These are phyloP conservation scores for Cercophora samala DNA, from an alignment of 495 filamentous ascomycete genomes.

Conservation along the genomic window DNA sequence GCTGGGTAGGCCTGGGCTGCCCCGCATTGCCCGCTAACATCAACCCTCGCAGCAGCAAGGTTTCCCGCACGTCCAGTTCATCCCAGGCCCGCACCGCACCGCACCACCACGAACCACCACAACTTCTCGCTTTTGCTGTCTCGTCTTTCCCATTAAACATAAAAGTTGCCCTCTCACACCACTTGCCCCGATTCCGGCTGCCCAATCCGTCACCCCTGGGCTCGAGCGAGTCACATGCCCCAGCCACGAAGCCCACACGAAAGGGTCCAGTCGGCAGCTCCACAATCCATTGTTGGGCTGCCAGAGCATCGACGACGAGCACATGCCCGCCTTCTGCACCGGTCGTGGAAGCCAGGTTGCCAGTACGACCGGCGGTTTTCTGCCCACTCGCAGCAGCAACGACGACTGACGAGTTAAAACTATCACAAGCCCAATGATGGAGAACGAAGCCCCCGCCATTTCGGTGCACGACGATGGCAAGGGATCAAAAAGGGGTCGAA, in stretches of 20 bases:
- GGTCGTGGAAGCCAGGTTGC: constrained; percentile 6
- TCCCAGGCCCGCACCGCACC: neutral
- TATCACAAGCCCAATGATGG: constrained; percentile 39
- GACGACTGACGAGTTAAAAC: constrained; percentile 14
- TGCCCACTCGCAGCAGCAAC: neutral
- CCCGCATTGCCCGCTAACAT: constrained; percentile 14
- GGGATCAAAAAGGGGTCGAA: constrained; percentile 39
- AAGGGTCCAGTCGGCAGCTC: constrained; percentile 21
- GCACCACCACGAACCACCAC: neutral
- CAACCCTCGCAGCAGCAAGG: constrained; percentile 1
- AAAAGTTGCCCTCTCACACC: neutral
- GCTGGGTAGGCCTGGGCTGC: constrained; percentile 8
- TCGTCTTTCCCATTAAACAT: constrained; percentile 1
- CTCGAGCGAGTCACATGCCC: constrained; percentile 20
- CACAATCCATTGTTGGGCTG: constrained; percentile 23
- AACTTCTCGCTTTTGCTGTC: constrained; percentile 4
- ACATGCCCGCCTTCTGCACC: constrained; percentile 20
- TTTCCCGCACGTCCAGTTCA: constrained; percentile 3
- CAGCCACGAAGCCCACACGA: constrained; percentile 13
- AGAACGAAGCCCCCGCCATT: constrained; percentile 39
- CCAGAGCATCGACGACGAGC: constrained; percentile 13
- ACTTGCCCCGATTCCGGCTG: constrained; percentile 9
- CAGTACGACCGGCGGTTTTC: neutral
- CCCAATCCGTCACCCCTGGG: constrained; percentile 11
- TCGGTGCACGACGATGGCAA: constrained; percentile 36